Conservation (phyloP, 225 moss, liverwort and hornwort genomes). For the Ulota crispa region DNA sequence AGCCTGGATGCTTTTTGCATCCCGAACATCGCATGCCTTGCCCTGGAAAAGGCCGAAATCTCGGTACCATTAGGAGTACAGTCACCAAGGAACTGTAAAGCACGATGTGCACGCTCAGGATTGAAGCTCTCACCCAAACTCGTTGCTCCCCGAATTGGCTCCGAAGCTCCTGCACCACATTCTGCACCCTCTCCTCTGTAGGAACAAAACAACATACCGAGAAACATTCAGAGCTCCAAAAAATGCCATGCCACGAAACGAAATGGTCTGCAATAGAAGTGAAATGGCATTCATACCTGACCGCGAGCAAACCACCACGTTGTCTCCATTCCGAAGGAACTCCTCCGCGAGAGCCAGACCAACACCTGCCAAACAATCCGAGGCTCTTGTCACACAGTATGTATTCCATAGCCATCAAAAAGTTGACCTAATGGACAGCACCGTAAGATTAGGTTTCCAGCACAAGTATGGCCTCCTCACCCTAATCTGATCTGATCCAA, state of each 20-base stretch:
- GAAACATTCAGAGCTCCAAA: constrained; percentile 19
- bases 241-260: not conserved
- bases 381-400: not conserved
- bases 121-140: constrained; percentile 62
- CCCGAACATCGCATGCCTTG: constrained; percentile 85
- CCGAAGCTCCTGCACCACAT: constrained; percentile 64
- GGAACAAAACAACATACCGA: not conserved
- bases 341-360: constrained; percentile 92
- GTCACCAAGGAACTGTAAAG: not conserved
- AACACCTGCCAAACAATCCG: constrained; percentile 53
- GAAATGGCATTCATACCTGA: constrained; percentile 55
- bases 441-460: not conserved
- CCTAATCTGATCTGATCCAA: not conserved
- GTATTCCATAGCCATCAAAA: constrained; percentile 4
- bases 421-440: not conserved
- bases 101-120: not conserved
- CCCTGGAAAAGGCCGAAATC: constrained; percentile 48
- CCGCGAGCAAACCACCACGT: constrained; percentile 90
- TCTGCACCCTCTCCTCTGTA: constrained; percentile 88
- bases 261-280: not conserved
- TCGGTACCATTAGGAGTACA: not conserved
- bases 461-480: not conserved
- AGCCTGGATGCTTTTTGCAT: constrained; percentile 72
- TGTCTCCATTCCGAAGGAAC: constrained; percentile 89
- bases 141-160: constrained; percentile 76